A percentile compares a stretch with the other conserved stretches of the same genome.
Conservation (phyloP, 2,329 filamentous ascomycete species). For the Geoglossum cookeanum region DNA sequence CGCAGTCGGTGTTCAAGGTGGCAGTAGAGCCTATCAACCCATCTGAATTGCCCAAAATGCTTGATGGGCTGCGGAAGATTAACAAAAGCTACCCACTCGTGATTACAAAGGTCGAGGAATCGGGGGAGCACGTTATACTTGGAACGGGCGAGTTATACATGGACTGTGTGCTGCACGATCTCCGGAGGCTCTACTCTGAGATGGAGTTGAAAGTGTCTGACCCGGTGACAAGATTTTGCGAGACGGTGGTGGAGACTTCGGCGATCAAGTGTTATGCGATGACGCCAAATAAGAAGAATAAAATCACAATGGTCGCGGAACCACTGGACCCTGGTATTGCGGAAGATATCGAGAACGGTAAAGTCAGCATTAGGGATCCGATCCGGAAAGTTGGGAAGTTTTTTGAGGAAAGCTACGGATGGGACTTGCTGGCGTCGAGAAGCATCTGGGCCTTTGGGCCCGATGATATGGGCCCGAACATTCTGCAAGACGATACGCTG, state of each 20-base stretch:
- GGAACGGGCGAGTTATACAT: constrained; percentile 98
- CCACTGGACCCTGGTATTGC: constrained; percentile 89
- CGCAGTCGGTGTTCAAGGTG: constrained; percentile 92
- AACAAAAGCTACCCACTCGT: constrained; percentile 96
- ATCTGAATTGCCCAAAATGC: constrained; percentile 94
- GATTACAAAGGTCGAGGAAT: constrained; percentile 94
- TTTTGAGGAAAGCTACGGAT: constrained; percentile 93
- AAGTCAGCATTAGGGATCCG: constrained; percentile 80
- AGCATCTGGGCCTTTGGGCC: constrained; percentile 99
- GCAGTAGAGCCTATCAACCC: constrained; percentile 97
- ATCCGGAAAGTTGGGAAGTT: constrained; percentile 87
- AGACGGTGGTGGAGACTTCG: constrained; percentile 92
- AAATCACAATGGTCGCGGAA: constrained; percentile 95
- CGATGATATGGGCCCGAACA: constrained; percentile 85
- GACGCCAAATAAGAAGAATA: constrained; percentile 98
- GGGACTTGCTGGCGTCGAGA: constrained; percentile 81
- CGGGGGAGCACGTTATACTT: constrained; percentile 84
- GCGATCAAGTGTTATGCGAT: constrained; percentile 96
- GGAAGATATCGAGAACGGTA: constrained; percentile 79
- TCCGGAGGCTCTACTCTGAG: constrained; percentile 83
- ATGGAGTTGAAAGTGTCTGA: constrained; percentile 99
- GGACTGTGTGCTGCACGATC: constrained; percentile 93
- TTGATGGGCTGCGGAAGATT: constrained; percentile 87
- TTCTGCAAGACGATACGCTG: constrained; percentile 89
- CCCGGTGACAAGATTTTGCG: constrained; percentile 90